Evolutionary conservation across 805 yeast species (phyloP), one percentile per base, ranked within the genome.

Genomic region (Candida nemodendra): DNA sequence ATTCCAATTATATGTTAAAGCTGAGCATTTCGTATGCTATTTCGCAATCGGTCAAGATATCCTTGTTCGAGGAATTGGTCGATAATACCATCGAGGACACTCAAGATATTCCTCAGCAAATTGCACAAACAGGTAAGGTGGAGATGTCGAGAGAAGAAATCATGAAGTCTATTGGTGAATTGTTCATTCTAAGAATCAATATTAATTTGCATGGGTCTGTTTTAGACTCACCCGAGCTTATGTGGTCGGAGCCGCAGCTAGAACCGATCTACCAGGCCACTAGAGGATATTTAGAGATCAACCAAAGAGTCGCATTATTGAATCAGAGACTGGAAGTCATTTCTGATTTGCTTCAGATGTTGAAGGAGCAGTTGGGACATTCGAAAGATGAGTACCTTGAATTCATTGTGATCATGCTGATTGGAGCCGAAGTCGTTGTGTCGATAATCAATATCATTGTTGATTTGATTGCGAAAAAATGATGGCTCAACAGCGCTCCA

Each of bases 171-270:
- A 93, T 93, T 40, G 99, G 99, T 9, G 98, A 93, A 62, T 72
- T 93, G 45, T 93, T 93, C 61, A 93, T 93, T 42, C 66, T 93
- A 48, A 63, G 95, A 44, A 85, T 85, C 31, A 85, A 85, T 58
- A 85, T 85, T 44, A 85, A 85, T 53, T 65, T 85, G 38, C 93
- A 85, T 65, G 93, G 93, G 0, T 82, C 91, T 0, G 95, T 93
- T 18, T 69, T 93, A 44, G 99, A 93, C 60, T 86, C 96, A 2
- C 99, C 99, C 1, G 99, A 93, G 61, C 76, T 93, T 41, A 89
- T 93, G 96, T 93, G 99, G 99, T 80, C 97, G 0, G 98, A 93
- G 60, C 99, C 99, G 2, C 96, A 90, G 56, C 69, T 93, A 44
- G 99, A 93, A 59, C 99, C 99, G 1, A 89, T 91, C 36, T 93